A percentile compares a stretch with the other conserved stretches of the same genome.
phyloP scores from a whole-genome alignment of 1,284 basidiomycete species.

The Mrakiaceae sp. region DNA sequence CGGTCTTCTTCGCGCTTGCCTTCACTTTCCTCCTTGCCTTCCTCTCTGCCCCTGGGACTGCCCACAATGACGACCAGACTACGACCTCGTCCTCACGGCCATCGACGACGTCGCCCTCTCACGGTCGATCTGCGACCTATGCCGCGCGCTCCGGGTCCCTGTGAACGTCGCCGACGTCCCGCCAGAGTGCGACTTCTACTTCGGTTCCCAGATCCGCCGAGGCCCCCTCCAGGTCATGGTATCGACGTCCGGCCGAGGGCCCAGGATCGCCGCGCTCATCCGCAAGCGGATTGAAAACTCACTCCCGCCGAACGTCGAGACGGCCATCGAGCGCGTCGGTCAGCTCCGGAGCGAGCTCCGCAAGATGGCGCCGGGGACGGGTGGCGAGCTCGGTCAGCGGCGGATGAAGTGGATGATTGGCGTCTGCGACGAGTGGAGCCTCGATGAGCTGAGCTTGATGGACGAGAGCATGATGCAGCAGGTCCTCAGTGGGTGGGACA shows the following conservation, averaged over 20 bases:
- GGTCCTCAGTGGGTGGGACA: slow-evolving; percentile 35
- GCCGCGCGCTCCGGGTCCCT: slow-evolving; percentile 59
- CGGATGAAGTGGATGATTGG: slow-evolving; percentile 95
- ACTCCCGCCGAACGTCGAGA: slow-evolving; percentile 61
- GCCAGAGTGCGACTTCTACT: slow-evolving; percentile 93
- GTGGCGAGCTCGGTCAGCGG: slow-evolving; percentile 36
- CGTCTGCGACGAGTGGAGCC: slow-evolving; percentile 64
- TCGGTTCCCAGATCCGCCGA: slow-evolving; percentile 82
- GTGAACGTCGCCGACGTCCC: slow-evolving; percentile 97
- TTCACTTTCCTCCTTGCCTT: too few species aligned
- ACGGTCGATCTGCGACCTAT: slow-evolving; percentile 56
- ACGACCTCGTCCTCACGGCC: slow-evolving; percentile 88
- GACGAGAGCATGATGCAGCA: slow-evolving; percentile 28
- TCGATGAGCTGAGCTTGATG: slow-evolving; percentile 32
- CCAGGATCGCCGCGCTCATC: slow-evolving; percentile 78
- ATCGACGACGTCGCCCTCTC: slow-evolving; percentile 68
- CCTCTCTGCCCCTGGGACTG: too few species aligned
- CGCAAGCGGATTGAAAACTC: slow-evolving; percentile 55
- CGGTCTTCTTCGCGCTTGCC: too few species aligned
- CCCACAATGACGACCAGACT: slow-evolving; percentile 29
- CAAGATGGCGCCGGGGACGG: slow-evolving; percentile 41
- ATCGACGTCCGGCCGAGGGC: slow-evolving; percentile 88
- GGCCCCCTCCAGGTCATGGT: slow-evolving; percentile 93
- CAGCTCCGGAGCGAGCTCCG: slow-evolving; percentile 38
- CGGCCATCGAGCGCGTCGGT: slow-evolving; percentile 69